Evolutionary conservation across 352 stramenopile species (phyloP), one percentile per base, ranked within the genome.

Genomic region (Globisporangium sylvaticum): DNA sequence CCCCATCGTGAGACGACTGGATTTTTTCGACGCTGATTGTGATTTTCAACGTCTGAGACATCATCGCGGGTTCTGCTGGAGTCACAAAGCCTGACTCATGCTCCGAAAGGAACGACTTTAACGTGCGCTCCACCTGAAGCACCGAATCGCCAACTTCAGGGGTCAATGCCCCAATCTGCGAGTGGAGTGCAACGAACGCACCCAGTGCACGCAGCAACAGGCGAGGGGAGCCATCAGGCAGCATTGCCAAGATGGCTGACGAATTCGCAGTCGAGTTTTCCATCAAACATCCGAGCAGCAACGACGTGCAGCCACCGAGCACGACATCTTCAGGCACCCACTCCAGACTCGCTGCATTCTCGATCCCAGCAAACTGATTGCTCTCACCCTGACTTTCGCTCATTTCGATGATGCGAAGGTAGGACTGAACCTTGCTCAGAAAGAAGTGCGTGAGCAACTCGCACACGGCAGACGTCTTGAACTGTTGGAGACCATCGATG

Each of bases 231-330:
- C 25, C 31, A 32, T 80, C 74, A 0, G 87, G 87, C 5, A 94
- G 58, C 4, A 57, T 62, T 0, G 57, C 64, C 15, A 92, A 61
- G 53, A 93, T 75, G 3, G 34, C 48, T 22, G 60, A 44, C 32
- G 70, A 72, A 57, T 88, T 87, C 10, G 32, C 57, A 0, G 63
- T 53, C 2, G 81, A 89, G 10, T 73, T 64, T 32, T 81, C 81
- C 79, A 93, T 91, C 64, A 95, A 55, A 62, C 82, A 93, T 20
- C 87, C 87, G 0, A 95, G 73, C 42, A 95, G 48, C 20, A 95
- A 66, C 3, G 84, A 90, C 1, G 65, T 74, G 31, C 81, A 92
- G 0, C 87, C 87, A 55, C 83, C 77, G 10, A 95, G 77, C 61
- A 95, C 80, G 22, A 93, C 78, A 53, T 93, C 84, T 64, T 95